These are phyloP conservation scores for Cucurbita ficifolia DNA, from an alignment of 306 rosid genomes.

Conservation along the genomic window DNA sequence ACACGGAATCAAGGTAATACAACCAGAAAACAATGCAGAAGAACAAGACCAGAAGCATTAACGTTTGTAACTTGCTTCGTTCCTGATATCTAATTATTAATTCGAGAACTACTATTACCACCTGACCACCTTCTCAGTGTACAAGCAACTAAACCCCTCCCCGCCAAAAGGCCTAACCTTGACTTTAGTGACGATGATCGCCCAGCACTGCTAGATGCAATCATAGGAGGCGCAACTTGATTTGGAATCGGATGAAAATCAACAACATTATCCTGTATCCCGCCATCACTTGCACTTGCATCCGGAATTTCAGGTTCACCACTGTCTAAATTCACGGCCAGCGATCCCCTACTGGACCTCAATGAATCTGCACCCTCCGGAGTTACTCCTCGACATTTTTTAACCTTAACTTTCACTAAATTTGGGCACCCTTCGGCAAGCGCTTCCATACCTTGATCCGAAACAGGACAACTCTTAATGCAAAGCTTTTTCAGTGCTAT, in stretches of 20 bases:
- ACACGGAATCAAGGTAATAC: slow-evolving; percentile 35
- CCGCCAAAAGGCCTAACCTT: slow-evolving; percentile 59
- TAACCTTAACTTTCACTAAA: slow-evolving; percentile 93
- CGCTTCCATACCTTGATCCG: slow-evolving; percentile 69
- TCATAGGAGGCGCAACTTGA: slow-evolving; percentile 17
- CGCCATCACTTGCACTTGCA: slow-evolving; percentile 76
- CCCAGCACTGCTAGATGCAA: slow-evolving; percentile 36
- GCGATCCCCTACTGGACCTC: slow-evolving; percentile 41
- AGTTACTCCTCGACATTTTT: slow-evolving; percentile 82
- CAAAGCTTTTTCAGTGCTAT: slow-evolving; percentile 87
- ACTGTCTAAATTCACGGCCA: slow-evolving; percentile 76
- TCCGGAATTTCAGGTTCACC: slow-evolving; percentile 60
- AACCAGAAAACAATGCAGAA: slow-evolving; percentile 14
- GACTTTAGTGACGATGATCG: slow-evolving; percentile 57
- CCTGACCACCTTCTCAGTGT: slow-evolving; percentile 75
- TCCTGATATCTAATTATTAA: slow-evolving; percentile 22
- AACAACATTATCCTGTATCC: slow-evolving; percentile 43
- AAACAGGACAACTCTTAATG: slow-evolving; percentile 84
- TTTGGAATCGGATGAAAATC: slow-evolving; percentile 40
- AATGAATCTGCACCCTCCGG: slow-evolving; percentile 70
- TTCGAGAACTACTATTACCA: slow-evolving; percentile 43
- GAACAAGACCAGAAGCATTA: slow-evolving; percentile 5
- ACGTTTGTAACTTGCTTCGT: background rate
- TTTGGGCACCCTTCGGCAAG: slow-evolving; percentile 82
- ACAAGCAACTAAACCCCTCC: slow-evolving; percentile 57